Base-by-base conservation (phyloP, 1,139 yeast species). In the Sugiyamaella paludigena region DNA sequence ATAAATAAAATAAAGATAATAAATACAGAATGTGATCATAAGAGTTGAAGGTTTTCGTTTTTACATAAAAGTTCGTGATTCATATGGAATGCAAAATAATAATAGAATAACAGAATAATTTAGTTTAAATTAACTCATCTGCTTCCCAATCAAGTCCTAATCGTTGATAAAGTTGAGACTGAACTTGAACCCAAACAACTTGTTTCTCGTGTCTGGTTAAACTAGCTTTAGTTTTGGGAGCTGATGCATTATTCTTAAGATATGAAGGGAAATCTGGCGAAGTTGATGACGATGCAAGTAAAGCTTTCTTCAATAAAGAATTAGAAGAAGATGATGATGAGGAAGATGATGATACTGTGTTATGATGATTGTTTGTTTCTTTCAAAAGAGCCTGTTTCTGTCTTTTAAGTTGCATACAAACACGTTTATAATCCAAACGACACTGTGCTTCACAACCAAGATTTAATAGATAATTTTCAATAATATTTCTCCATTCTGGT, bases 381-480 rank as follows among this genome's bases (percentile, higher is more conserved):
- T 46, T 43, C 13, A 30, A 40, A 13, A 37, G 37, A 2, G 50
- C 47, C 61, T 68, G 67, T 55, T 69, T 74, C 57, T 74, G 73
- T 54, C 66, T 66, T 55, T 75, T 69, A 45, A 65, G 52, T 34
- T 57, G 70, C 30, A 72, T 64, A 55, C 81, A 77, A 28, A 69
- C 65, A 49, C 69, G 68, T 58, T 78, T 78, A 61, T 79, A 82
- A 59, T 82, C 85, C 37, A 69, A 67, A 29, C 86, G 72, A 57
- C 86, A 81, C 60, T 83, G 87, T 10, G 83, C 82, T 60, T 83
- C 88, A 42, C 84, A 84, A 2, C 80, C 87, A 32, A 83, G 70
- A 61, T 81, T 81, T 37, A 83, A 65, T 43, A 81, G 60, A 60
- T 78, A 83, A 65, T 82, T 82, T 56, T 83, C 88, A 53, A 83